Base-by-base conservation (phyloP, 768 basidiomycete genomes). In the Russula foetens region DNA sequence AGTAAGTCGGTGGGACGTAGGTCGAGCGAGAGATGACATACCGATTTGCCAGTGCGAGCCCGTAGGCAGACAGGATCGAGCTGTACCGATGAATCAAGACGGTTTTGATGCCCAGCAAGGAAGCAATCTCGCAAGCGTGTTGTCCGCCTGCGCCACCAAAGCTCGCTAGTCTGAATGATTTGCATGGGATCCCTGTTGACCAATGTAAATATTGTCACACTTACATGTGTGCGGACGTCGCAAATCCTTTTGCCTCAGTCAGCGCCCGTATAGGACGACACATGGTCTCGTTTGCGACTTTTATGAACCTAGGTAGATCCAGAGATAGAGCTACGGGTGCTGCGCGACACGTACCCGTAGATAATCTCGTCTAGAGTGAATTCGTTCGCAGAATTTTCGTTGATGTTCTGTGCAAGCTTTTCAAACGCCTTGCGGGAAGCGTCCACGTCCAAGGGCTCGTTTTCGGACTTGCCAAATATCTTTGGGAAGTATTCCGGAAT, bases 201-300 rank as follows among this genome's bases (percentile, higher is more conserved):
- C 60, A 19, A 41, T 29, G 4, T 56, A 11, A 24, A 49, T 14
- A 38, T 11, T 50, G n/a, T 52, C 49, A 33, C 24, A 29, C 43
- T 51, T 66, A 82, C 81, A 81, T 74, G 68, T 97, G 94, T 65
- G 84, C 85, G 1, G 83, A 80, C 0, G 89, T 89, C 3, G 90
- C 86, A 71, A 91, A 83, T 26, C 94, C 94, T 46, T 90, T 77
- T 2, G 92, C 91, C 71, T 97, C 94, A 0, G 94, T 97, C 65
- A 96, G 72, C 2, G 92, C 85, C 3, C 95, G 84, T 58, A 98
- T 96, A 8, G 95, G 95, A 49, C 95, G 77, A 64, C 86, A 89
- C 94, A 98, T 98, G 0, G 92, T 94, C 75, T 98, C 95, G 67
- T 97, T 97, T 9, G 94, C 94, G 11, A 96, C 93, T 69, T 94